These are phyloP conservation scores for Lactifluus volemus DNA, from an alignment of 768 basidiomycete genomes.

Conservation along the genomic window DNA sequence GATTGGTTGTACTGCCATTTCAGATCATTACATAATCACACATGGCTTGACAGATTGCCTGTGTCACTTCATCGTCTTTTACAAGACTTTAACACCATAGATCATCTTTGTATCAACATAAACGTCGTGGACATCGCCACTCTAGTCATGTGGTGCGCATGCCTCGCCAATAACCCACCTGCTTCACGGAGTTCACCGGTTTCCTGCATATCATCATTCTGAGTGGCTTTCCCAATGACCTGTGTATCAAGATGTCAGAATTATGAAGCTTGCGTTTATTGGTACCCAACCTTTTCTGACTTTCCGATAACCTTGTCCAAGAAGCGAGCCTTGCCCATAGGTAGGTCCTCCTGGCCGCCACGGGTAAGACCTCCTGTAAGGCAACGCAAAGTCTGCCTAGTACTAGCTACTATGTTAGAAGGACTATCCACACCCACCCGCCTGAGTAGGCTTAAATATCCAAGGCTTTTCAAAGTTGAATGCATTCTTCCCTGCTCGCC, in stretches of 20 bases:
- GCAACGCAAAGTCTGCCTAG: not conserved
- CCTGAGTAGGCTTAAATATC: slow-evolving; percentile 27
- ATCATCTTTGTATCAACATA: too few species aligned
- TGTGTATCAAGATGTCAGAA: too few species aligned
- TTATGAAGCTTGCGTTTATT: too few species aligned
- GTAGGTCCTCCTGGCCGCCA: too few species aligned
- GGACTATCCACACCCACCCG: slow-evolving; percentile 25
- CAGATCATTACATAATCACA: not conserved
- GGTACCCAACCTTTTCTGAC: too few species aligned
- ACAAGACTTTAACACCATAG: too few species aligned
- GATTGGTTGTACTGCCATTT: too few species aligned
- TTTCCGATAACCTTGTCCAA: too few species aligned
- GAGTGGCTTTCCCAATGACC: slow-evolving; percentile 38
- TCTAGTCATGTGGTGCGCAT: slow-evolving; percentile 35
- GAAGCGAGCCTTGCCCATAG: too few species aligned
- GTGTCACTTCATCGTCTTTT: too few species aligned
- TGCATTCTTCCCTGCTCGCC: slow-evolving; percentile 20
- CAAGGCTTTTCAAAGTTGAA: slow-evolving; percentile 28
- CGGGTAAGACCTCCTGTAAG: slow-evolving; percentile 30
- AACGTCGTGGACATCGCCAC: not conserved
- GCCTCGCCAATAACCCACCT: slow-evolving; percentile 34
- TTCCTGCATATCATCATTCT: slow-evolving; percentile 45
- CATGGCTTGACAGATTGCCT: too few species aligned
- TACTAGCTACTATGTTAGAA: not conserved
- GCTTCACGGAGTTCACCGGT: slow-evolving; percentile 48